Conservation (phyloP, 78 protist genomes). For the Dictyostelium purpureum region DNA sequence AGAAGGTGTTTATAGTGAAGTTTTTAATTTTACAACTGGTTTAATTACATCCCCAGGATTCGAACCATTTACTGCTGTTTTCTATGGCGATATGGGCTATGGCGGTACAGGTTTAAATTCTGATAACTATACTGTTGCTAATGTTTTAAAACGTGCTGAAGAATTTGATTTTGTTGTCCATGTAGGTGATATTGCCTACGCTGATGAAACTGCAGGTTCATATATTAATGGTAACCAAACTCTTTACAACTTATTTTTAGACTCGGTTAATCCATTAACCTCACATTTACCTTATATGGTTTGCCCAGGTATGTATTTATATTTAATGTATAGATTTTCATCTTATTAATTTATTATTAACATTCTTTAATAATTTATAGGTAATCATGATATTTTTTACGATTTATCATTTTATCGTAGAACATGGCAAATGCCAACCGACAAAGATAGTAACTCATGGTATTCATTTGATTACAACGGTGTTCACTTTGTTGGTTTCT, state of each 20-base stretch:
- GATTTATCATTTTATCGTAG: constrained; percentile 18
- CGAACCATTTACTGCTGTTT: background rate
- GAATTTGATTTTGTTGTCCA: background rate
- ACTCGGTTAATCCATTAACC: background rate
- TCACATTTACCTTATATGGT: constrained; percentile 4
- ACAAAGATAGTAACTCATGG: constrained; percentile 5
- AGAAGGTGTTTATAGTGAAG: background rate
- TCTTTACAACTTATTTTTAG: constrained; percentile 24
- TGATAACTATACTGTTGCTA: background rate
- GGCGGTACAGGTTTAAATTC: background rate
- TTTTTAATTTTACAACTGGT: constrained; percentile 21
- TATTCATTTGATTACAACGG: constrained; percentile 42
- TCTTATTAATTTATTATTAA: background rate
- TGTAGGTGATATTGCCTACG: constrained; percentile 68
- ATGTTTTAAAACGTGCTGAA: background rate
- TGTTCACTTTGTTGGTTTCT: constrained; percentile 22
- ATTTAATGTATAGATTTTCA: background rate
- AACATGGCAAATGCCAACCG: constrained; percentile 34
- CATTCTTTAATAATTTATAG: background rate
- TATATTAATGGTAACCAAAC: constrained; percentile 31
- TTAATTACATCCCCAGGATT: background rate
- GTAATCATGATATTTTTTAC: constrained; percentile 33
- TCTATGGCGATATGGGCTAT: constrained; percentile 56
- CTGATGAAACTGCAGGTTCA: background rate
- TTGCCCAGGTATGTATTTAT: background rate